A percentile compares a stretch with the other conserved stretches of the same genome.
Conservation (phyloP, 768 basidiomycete genomes). For the Tulasnella sp. region DNA sequence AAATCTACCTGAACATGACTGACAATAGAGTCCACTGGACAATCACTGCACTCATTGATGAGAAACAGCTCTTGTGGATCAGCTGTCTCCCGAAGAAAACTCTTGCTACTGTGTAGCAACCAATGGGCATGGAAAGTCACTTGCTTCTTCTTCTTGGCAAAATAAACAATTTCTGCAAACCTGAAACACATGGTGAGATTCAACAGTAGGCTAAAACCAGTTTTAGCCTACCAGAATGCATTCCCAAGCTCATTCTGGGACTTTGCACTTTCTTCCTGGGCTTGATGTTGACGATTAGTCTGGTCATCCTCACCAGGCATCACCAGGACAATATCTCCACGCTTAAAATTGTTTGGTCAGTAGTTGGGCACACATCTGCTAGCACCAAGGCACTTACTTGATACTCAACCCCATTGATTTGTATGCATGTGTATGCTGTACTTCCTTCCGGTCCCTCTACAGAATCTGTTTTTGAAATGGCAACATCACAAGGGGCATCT, state of each 20-base stretch:
- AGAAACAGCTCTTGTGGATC: conserved; percentile 69
- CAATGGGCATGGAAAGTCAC: conserved; percentile 65
- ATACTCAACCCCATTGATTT: neutral
- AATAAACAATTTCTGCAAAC: conserved; percentile 68
- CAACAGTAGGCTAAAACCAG: too few species aligned
- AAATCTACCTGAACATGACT: conserved; percentile 56
- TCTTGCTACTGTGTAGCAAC: conserved; percentile 71
- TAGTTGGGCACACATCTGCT: neutral
- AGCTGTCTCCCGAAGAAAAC: conserved; percentile 61
- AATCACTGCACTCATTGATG: conserved; percentile 55
- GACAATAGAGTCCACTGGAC: conserved; percentile 49
- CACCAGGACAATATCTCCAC: conserved; percentile 65
- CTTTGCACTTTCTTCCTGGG: conserved; percentile 45
- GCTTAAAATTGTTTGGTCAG: conserved; percentile 45
- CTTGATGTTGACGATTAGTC: conserved; percentile 45
- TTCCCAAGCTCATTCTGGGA: conserved; percentile 52
- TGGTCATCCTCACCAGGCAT: conserved; percentile 47
- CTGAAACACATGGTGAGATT: conserved; percentile 46
- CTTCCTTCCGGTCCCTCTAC: neutral
- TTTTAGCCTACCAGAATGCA: conserved; percentile 62
- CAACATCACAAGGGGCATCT: conserved; percentile 50
- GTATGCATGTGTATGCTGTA: conserved; percentile 16
- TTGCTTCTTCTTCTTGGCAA: conserved; percentile 49
- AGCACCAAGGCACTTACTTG: neutral
- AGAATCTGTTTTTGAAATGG: neutral